A percentile compares a stretch with the other conserved stretches of the same genome.
Evolutionary conservation across 805 yeast species (phyloP).

Genomic region (Ascoidea rubescens): DNA sequence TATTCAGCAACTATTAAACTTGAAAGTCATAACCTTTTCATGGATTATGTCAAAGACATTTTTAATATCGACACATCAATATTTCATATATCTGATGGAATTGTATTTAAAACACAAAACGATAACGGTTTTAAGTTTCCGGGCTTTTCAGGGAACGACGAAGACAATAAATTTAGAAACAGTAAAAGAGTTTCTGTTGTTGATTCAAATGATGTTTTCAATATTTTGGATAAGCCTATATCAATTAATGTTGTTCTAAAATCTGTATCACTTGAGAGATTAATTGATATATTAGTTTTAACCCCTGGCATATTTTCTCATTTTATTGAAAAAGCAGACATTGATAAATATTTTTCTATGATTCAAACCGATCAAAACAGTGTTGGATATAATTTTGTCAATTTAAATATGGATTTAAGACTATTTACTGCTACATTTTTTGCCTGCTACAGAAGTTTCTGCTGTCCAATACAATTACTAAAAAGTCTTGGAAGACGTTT

Average conservation of each 20-base stretch:
- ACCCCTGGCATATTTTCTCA: slow-evolving; percentile 48
- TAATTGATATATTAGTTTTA: slow-evolving; percentile 67
- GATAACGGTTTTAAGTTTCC: slow-evolving; percentile 11
- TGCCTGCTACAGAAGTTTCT: slow-evolving; percentile 54
- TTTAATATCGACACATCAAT: slow-evolving; percentile 47
- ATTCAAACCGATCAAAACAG: slow-evolving; percentile 4
- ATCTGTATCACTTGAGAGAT: slow-evolving; percentile 60
- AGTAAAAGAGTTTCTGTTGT: slow-evolving; percentile 18
- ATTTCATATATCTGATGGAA: slow-evolving; percentile 38
- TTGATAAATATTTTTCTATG: slow-evolving; percentile 24
- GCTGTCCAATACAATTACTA: slow-evolving; percentile 39
- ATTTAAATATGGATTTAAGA: slow-evolving; percentile 48
- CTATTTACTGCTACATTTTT: slow-evolving; percentile 54
- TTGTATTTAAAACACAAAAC: slow-evolving; percentile 39
- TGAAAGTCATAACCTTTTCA: slow-evolving; percentile 1
- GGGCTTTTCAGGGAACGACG: slow-evolving; percentile 16
- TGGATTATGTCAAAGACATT: slow-evolving; percentile 36
- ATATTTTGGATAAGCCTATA: slow-evolving; percentile 15
- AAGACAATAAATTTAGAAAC: slow-evolving; percentile 15
- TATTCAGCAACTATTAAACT: slow-evolving; percentile 2
- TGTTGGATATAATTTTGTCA: slow-evolving; percentile 8
- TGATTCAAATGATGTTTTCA: slow-evolving; percentile 12
- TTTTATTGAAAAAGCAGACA: slow-evolving; percentile 26
- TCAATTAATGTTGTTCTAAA: slow-evolving; percentile 36
- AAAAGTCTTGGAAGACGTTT: slow-evolving; percentile 41